Evolutionary conservation across 257 asterid species (phyloP), one percentile per base, ranked within the genome.

Genomic region (Fraxinus americana): DNA sequence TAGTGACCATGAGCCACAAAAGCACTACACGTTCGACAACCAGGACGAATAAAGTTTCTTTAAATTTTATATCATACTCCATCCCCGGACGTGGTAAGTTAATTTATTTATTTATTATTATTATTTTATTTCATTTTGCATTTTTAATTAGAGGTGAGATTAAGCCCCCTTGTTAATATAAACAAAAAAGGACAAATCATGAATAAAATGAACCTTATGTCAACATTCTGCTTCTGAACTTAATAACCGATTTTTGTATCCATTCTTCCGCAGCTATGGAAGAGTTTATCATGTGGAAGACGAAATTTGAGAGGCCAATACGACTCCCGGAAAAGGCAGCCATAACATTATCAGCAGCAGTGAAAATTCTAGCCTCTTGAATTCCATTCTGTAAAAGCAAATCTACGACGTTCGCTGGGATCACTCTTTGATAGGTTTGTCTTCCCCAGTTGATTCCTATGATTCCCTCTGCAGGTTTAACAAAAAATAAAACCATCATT

Each of bases 381-480:
- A 85, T 80, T 2, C 10, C 39, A 1, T 82, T 82, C 29, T 82
- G 84, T 21, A 85, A 36, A 35, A 85, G 79, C 72, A 85, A 43
- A 39, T 85, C 88, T 17, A 80, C 88, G 50, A 82, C 86, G 79
- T 82, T 79, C 5, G 88, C 82, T 25, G 88, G 88, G 57, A 82
- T 78, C 67, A 85, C 16, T 57, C 81, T 67, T 67, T 85, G 88
- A 8, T 86, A 17, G 4, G 79, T 76, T 45, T 10, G 54, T 2
- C 88, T 66, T 1, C 88, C 88, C 86, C 88, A 85, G 12, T 63
- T 77, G 0, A 85, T 43, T 30, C 86, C 88, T 27, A 85, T 83
- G 25, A 57, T 35, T 1, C 85, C 77, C 19, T 43, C 75, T 0
- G 45, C 84, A 4, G 9, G 11, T 10, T 23, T 57, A 11, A 25